phyloP scores from a whole-genome alignment of 2,329 filamentous ascomycete species.

The Zymoseptoria pseudotritici region DNA sequence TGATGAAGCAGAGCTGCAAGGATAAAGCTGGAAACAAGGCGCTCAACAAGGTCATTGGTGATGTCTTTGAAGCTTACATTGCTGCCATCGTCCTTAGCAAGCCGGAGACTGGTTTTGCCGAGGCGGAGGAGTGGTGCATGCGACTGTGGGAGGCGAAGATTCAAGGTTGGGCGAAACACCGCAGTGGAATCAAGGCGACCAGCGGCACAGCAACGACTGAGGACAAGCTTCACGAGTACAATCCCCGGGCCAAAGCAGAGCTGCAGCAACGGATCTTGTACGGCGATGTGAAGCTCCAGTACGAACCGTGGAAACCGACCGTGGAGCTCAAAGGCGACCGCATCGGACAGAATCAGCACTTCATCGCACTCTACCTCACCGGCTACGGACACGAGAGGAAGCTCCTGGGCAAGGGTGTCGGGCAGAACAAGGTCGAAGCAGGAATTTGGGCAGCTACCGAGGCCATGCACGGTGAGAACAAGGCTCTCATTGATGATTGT shows the following conservation, averaged over 20 bases:
- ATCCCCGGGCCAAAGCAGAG: conserved; percentile 34
- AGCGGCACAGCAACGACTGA: conserved; percentile 2
- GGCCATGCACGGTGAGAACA: conserved; percentile 46
- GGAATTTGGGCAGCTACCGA: conserved; percentile 57
- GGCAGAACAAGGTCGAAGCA: conserved; percentile 61
- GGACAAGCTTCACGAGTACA: conserved; percentile 22
- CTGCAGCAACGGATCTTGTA: conserved; percentile 30
- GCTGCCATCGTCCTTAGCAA: conserved; percentile 69
- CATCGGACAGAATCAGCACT: conserved; percentile 43
- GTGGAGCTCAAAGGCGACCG: conserved; percentile 52
- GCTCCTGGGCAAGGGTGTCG: conserved; percentile 56
- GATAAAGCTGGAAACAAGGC: conserved; percentile 19
- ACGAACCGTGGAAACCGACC: conserved; percentile 46
- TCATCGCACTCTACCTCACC: conserved; percentile 57
- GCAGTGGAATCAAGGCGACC: conserved; percentile 1
- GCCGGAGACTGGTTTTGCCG: conserved; percentile 52
- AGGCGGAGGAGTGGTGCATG: conserved; percentile 64
- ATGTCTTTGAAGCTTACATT: conserved; percentile 76
- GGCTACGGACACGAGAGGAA: conserved; percentile 61
- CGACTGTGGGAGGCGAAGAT: conserved; percentile 65
- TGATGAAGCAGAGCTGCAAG: conserved; percentile 1
- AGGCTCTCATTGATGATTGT: conserved; percentile 23
- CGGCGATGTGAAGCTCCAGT: conserved; percentile 32
- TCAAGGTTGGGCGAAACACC: conserved; percentile 27
- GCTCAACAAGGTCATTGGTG: conserved; percentile 58